Base-by-base conservation (phyloP, 2,329 filamentous ascomycete genomes). In the Sporothrix phasma region DNA sequence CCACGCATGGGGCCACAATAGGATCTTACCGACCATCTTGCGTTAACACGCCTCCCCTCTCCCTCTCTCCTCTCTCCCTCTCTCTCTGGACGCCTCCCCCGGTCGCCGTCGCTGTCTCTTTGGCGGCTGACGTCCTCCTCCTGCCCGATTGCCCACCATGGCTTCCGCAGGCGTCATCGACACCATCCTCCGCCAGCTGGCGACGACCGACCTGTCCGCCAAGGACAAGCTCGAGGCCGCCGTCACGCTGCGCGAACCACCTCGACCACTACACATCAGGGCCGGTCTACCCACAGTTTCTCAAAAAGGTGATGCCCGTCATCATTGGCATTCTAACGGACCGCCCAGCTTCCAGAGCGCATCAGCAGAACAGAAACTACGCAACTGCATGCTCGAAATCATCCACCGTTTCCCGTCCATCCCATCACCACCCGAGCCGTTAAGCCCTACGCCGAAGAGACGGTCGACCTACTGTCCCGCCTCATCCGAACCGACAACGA, bases 401-500 rank as follows among this genome's bases (percentile, higher is more conserved):
- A 81, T 99, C 34, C 92, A 97, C 76, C 87, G 94, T 68, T 77
- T 99, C 53, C 85, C 85, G 5, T 81, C 92, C 76, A 70, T 87
- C 79, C 82, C 79, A n/a, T 85, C 82, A 45, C 88, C 90, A 1
- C 77, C 85, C 62, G 92, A 97, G 70, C 86, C 86, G 0, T 87
- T 97, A 92, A 97, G 74, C 89, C 88, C 0, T 95, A 93, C 75
- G 92, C 93, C 45, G 84, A 87, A 68, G 90, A 95, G 73, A 87
- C 96, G 66, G 90, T 97, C 66, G 92, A 97, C 72, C 82, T 96
- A 69, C 82, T 97, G 67, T 93, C 97, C 86, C 84, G 85, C 63
- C 79, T 99, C 65, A 92, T 97, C 66, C 87, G 88, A 69, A 88
- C 86, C 47, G 94, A 99, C 76, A 99, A 99, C 71, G 94, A 99